Percentiles rank a stretch among this genome's conserved stretches.
Conservation (phyloP, 352 stramenopile genomes). For the Phytophthora sp. region DNA sequence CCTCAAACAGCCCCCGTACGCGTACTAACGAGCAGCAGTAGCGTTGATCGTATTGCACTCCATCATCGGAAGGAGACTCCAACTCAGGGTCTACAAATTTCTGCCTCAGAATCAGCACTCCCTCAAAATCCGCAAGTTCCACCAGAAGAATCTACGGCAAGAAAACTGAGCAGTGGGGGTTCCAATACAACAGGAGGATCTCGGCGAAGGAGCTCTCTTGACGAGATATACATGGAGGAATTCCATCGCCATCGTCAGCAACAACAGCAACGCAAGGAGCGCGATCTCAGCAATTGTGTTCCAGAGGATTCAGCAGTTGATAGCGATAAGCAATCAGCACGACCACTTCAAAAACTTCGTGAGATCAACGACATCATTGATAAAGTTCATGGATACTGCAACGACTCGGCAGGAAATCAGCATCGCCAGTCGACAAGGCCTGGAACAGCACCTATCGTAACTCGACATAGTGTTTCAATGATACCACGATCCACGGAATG, state of each 20-base stretch:
- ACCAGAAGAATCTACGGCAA: neutral
- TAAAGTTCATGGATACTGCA: conserved; percentile 47
- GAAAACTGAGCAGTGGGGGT: neutral
- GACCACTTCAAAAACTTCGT: conserved; percentile 55
- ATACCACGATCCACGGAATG: neutral
- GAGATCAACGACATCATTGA: conserved; percentile 72
- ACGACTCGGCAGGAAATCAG: neutral
- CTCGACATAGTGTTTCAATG: conserved; percentile 7
- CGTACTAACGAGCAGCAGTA: conserved; percentile 7
- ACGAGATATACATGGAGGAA: conserved; percentile 57
- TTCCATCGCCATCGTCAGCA: conserved; percentile 43
- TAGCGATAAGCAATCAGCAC: conserved; percentile 7
- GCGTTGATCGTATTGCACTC: conserved; percentile 3
- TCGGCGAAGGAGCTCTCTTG: conserved; percentile 47
- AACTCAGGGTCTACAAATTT: conserved; percentile 2
- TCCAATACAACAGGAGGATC: neutral
- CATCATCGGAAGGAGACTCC: neutral
- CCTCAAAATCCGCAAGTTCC: neutral
- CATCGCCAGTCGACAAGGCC: conserved; percentile 13
- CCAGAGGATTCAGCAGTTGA: neutral
- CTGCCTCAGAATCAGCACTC: conserved; percentile 18
- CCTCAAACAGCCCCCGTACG: conserved; percentile 52
- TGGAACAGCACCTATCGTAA: conserved; percentile 11
- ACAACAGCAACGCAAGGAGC: conserved; percentile 1
- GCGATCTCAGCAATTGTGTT: neutral